Percentiles rank a stretch among this genome's conserved stretches.
These are phyloP conservation scores for Phytomonas francai DNA, from an alignment of 208 protist genomes.

Conservation along the genomic window DNA sequence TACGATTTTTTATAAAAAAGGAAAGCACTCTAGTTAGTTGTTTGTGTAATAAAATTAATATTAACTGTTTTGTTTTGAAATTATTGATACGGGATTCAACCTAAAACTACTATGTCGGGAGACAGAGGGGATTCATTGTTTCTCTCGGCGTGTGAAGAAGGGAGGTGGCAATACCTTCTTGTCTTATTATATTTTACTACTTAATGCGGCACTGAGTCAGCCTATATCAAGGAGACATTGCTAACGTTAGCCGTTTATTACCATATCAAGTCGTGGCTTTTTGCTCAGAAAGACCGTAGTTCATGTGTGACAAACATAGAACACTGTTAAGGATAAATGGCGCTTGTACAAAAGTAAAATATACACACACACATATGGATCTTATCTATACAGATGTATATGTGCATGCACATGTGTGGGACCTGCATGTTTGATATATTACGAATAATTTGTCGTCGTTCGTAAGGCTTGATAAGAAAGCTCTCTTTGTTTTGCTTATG, in stretches of 20 bases:
- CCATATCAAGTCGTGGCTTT: not conserved
- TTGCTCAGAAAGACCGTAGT: not conserved
- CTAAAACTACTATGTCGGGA: not conserved
- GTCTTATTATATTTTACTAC: not conserved
- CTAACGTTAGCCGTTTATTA: not conserved
- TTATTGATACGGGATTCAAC: not conserved
- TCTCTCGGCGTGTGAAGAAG: not conserved
- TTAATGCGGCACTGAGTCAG: not conserved
- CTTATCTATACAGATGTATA: not conserved
- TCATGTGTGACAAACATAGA: not conserved
- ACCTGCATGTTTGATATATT: not conserved
- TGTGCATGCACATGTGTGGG: not conserved
- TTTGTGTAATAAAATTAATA: not conserved
- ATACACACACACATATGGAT: not conserved
- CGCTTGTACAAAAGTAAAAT: not conserved
- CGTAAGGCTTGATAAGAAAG: not conserved
- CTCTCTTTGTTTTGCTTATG: not conserved
- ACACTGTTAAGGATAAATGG: not conserved
- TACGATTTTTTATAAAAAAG: not conserved
- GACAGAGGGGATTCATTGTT: not conserved
- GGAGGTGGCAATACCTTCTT: not conserved
- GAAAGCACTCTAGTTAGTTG: not conserved
- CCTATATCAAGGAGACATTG: not conserved
- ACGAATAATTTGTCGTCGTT: not conserved
- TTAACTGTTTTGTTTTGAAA: constrained; percentile 6